phyloP scores from a whole-genome alignment of 2,329 filamentous ascomycete genomes.

The Tothia fuscella region DNA sequence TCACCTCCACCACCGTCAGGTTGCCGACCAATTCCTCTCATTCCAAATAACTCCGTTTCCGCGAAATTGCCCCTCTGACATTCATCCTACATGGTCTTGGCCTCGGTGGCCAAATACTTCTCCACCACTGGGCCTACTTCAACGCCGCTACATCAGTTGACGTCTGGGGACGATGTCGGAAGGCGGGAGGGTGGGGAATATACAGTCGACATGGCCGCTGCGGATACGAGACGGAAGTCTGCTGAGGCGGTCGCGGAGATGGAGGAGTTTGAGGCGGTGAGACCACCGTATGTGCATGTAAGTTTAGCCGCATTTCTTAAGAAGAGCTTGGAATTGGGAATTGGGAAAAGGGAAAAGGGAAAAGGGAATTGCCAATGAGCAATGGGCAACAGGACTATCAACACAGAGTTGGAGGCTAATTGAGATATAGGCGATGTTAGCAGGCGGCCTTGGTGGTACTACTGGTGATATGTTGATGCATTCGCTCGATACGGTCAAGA shows the following conservation, averaged over 20 bases:
- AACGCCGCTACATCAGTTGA: too few species aligned
- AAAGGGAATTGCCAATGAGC: background rate
- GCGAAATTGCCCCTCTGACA: too few species aligned
- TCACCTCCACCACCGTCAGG: too few species aligned
- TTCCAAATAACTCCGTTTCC: too few species aligned
- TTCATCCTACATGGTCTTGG: too few species aligned
- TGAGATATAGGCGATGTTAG: conserved; percentile 81
- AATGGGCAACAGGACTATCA: background rate
- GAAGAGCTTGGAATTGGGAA: background rate
- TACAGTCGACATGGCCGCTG: background rate
- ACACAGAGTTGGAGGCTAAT: too few species aligned
- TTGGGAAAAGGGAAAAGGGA: conserved; percentile 2
- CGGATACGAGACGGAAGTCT: conserved; percentile 10
- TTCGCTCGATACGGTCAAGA: conserved; percentile 96
- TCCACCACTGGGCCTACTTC: too few species aligned
- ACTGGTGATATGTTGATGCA: conserved; percentile 98
- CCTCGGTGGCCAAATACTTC: too few species aligned
- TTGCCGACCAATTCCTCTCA: too few species aligned
- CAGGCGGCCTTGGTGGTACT: conserved; percentile 82
- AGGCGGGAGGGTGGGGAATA: too few species aligned
- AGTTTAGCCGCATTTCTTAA: conserved; percentile 13
- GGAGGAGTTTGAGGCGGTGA: conserved; percentile 29
- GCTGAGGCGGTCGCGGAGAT: conserved; percentile 7
- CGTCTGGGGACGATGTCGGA: too few species aligned
- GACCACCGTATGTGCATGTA: conserved; percentile 38